These are phyloP conservation scores for Zoysia matrella DNA, from an alignment of 202 grass and related monocot species.

Conservation along the genomic window DNA sequence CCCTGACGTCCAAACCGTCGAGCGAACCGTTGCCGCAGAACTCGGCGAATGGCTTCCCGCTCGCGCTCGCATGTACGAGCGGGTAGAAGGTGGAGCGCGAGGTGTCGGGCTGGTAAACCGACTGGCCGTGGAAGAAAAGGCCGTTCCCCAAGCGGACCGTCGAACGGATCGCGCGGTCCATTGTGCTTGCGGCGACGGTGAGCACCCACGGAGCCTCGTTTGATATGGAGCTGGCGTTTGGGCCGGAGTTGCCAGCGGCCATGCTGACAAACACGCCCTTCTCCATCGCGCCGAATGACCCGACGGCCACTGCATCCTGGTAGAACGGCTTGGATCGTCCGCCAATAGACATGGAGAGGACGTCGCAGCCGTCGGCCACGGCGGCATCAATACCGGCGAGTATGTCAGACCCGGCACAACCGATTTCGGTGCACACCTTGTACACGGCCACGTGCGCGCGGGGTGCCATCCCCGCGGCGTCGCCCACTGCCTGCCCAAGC, in stretches of 20 bases:
- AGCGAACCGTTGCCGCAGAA: slow-evolving; percentile 56
- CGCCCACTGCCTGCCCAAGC: slow-evolving; percentile 45
- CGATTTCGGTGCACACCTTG: slow-evolving; percentile 49
- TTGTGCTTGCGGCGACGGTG: slow-evolving; percentile 65
- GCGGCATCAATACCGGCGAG: slow-evolving; percentile 72
- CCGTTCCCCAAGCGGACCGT: slow-evolving; percentile 48
- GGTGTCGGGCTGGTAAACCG: slow-evolving; percentile 46
- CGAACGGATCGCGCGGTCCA: slow-evolving; percentile 47
- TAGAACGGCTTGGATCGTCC: slow-evolving; percentile 37
- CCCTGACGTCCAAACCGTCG: slow-evolving; percentile 54
- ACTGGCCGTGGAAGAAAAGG: slow-evolving; percentile 47
- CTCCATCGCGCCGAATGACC: slow-evolving; percentile 52
- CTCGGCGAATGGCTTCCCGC: not conserved
- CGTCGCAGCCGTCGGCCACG: slow-evolving; percentile 63
- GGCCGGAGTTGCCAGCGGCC: slow-evolving; percentile 60
- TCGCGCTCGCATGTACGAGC: slow-evolving; percentile 59
- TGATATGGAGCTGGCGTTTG: slow-evolving; percentile 12
- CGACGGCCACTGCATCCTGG: slow-evolving; percentile 49
- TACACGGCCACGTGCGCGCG: slow-evolving; percentile 75
- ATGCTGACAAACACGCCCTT: slow-evolving; percentile 78
- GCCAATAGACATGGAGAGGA: slow-evolving; percentile 75
- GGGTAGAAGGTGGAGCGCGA: slow-evolving; percentile 36
- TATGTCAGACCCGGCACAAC: slow-evolving; percentile 50
- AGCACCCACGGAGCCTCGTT: slow-evolving; percentile 77
- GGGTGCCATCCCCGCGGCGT: slow-evolving; percentile 40